Base-by-base conservation (phyloP, 2,329 filamentous ascomycete species). In the Plenodomus biglobosus region DNA sequence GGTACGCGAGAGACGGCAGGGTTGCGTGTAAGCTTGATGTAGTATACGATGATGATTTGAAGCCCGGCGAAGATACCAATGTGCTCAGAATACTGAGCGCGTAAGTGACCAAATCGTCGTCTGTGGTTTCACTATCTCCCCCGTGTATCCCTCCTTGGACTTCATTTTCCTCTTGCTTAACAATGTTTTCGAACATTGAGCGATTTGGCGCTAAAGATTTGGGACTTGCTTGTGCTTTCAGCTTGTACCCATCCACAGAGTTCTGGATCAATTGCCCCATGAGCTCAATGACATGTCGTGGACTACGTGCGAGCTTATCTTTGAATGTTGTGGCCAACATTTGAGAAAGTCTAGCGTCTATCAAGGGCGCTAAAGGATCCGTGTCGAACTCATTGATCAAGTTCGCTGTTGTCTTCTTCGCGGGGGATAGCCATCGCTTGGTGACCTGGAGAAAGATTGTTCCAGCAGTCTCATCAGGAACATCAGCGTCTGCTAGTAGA, bases 221-320 rank as follows among this genome's bases (percentile, higher is more conserved):
- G 27, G 27, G 13, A 15, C 3, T 15, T 3, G 8, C 13, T 3
- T 32, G 6, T 7, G 11, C 27, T 32, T 15, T 6, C 11, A 15
- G 15, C 13, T 15, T 15, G 13, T 32, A 32, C 6, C 27, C 13
- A 32, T 10, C 11, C 27, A 32, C 27, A 7, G 27, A 6, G 15
- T 66, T 65, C 3, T 72, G 68, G 1, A 90, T 66, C 0, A 90
- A 77, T 46, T 86, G 80, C 42, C 76, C 76, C 40, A 86, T 79
- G 1, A 91, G 76, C 38, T 84, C 80, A 1, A 90, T 72, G 6
- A 88, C 77, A 56, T 87, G 83, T 37, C 79, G 79, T 2, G 86
- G 85, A 47, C 84, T 80, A 24, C 78, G 79, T 22, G 86, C 80
- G 11, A 90, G 76, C 52, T 82, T 84, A 18, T 85, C 80, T 1